Evolutionary conservation across 2,329 filamentous ascomycete species (phyloP).

Genomic region (Colletotrichum sp.): DNA sequence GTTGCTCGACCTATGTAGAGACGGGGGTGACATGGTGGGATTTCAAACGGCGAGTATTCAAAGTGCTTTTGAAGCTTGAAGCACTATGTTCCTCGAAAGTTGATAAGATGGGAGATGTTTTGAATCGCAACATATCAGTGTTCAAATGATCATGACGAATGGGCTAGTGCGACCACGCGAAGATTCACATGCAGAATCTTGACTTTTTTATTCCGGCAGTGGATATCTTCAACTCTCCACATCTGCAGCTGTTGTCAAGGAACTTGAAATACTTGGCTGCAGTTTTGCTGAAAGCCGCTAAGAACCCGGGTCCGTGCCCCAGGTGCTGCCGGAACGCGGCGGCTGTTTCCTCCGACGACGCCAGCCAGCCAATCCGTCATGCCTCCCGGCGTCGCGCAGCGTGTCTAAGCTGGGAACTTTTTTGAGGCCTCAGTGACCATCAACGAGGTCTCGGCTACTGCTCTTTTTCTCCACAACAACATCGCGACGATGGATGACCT

Average conservation of each 20-base stretch:
- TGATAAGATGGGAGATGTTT: background rate
- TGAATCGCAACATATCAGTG: background rate
- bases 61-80: background rate
- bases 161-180: background rate
- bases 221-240: background rate
- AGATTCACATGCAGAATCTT: background rate
- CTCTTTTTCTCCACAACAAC: background rate
- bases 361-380: background rate
- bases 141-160: background rate
- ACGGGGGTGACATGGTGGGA: background rate
- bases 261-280: background rate
- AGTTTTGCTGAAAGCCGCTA: background rate
- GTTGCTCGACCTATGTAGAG: background rate
- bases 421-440: conserved; percentile 7
- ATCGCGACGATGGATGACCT: conserved; percentile 77
- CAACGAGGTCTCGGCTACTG: background rate
- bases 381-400: background rate
- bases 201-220: background rate
- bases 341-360: background rate
- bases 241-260: background rate
- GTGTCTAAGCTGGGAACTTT: background rate
- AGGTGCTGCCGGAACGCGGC: background rate
- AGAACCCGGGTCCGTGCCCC: background rate
- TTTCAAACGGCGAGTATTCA: background rate
- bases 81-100: background rate